These are phyloP conservation scores for Chytridiales sp. DNA, from an alignment of 371 early-diverging fungal genomes.

Conservation along the genomic window DNA sequence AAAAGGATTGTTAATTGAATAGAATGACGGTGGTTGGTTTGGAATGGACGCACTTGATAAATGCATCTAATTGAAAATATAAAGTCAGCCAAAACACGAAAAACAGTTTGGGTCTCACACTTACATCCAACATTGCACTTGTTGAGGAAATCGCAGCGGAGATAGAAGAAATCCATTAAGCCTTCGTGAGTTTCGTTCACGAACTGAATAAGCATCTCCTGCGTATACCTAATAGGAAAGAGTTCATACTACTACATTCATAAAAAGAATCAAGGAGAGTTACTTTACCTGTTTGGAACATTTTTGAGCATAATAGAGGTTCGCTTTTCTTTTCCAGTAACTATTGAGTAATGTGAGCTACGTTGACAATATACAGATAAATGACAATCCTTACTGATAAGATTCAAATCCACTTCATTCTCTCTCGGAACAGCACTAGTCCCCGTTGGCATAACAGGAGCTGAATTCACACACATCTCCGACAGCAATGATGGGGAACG, in stretches of 20 bases:
- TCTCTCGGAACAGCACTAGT: too few relatives aligned
- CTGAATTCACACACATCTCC: too few relatives aligned
- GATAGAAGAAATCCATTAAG: constrained; percentile 75
- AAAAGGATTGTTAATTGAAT: neutral
- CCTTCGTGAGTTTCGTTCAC: constrained; percentile 73
- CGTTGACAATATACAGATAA: too few relatives aligned
- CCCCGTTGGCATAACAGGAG: too few relatives aligned
- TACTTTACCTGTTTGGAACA: constrained; percentile 79
- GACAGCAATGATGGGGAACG: too few relatives aligned
- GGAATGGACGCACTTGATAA: constrained; percentile 62
- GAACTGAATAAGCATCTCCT: constrained; percentile 76
- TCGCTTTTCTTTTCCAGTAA: constrained; percentile 58
- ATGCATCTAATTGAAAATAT: constrained; percentile 69
- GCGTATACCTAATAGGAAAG: constrained; percentile 15
- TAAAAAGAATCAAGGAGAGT: neutral
- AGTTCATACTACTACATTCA: neutral
- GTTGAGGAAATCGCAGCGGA: constrained; percentile 89
- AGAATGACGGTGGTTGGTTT: neutral
- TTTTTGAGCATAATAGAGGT: constrained; percentile 92
- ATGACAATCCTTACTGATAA: too few relatives aligned
- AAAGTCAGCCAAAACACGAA: neutral
- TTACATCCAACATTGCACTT: constrained; percentile 39
- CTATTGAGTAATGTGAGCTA: too few relatives aligned
- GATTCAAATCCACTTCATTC: too few relatives aligned
- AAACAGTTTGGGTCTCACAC: neutral